Evolutionary conservation across 1,284 basidiomycete species (phyloP), one percentile per base, ranked within the genome.

Genomic region (Schizopora paradoxa): DNA sequence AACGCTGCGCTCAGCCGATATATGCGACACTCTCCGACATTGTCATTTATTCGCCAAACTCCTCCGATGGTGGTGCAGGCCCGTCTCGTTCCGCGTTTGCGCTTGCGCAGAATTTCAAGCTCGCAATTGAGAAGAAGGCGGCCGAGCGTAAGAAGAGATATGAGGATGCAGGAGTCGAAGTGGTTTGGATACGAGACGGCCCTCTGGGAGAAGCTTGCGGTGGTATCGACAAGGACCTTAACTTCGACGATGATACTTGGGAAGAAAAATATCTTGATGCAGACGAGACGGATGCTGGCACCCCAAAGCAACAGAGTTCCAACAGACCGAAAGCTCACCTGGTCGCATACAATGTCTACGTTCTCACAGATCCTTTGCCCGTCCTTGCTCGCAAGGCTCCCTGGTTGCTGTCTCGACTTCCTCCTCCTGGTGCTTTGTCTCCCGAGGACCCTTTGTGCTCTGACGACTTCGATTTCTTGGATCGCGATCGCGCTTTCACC

Each of bases 1-100:
- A n/a, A n/a, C n/a, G n/a, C n/a, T n/a, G 6, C 59, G 73, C 64
- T 60, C 66, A 70, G 69, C 76, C 76, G 57, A 91, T 94, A 56
- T 93, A 92, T 59, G 83, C 90, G 0, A 87, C 88, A 1, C 73
- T 96, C 31, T 91, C 88, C 39, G 92, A 96, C 61, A 79, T 96
- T 51, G 80, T 94, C 51, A 69, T 95, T 38, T 95, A 94, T 65
- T 86, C 85, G 3, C 79, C 82, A n/a, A 74, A 72, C 58, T 61
- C 76, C 28, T 68, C 72, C 35, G n/a, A n/a, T n/a, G n/a, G n/a
- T n/a, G n/a, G n/a, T n/a, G 58, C 76, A 10, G 55, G 36, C 8
- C 43, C 52, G 13, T 43, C 45, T 14, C 58, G 73, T 11, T 72
- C 77, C 11, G 79, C 86, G 2, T 58, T 72, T 31, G 64, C 67